A percentile compares a stretch with the other conserved stretches of the same genome.
phyloP scores from a whole-genome alignment of 805 yeast genomes.

The Blastobotrys mokoenaii region DNA sequence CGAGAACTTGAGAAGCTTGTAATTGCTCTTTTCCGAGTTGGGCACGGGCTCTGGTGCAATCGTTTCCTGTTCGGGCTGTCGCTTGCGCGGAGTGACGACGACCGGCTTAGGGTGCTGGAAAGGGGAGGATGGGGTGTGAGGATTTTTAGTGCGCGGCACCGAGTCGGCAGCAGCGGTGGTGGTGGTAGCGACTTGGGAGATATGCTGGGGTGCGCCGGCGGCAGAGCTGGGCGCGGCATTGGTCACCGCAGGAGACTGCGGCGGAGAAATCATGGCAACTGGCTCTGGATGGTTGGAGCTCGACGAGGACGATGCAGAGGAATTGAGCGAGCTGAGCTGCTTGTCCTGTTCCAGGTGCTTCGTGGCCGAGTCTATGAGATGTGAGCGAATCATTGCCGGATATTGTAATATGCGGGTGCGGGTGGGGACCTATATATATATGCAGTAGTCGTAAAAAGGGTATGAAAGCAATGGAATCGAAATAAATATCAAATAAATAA shows the following conservation, averaged over 20 bases:
- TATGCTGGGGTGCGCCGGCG: background rate
- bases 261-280: background rate
- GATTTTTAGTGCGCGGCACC: background rate
- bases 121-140: background rate
- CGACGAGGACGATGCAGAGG: background rate
- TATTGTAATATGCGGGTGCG: background rate
- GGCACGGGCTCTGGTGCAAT: background rate
- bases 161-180: no score
- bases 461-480: background rate
- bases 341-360: background rate
- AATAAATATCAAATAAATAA: no score
- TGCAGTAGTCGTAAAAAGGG: background rate
- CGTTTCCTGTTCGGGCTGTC: background rate
- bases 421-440: background rate
- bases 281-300: background rate
- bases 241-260: background rate
- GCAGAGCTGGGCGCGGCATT: background rate
- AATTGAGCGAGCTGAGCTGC: background rate
- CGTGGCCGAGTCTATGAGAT: background rate
- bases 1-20: constrained; percentile 10
- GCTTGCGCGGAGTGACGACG: background rate
- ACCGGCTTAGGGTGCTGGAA: background rate
- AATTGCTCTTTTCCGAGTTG: background rate
- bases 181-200: no score
- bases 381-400: background rate